These are phyloP conservation scores for Stevia rebaudiana DNA, from an alignment of 140 eudicot species.

Conservation along the genomic window DNA sequence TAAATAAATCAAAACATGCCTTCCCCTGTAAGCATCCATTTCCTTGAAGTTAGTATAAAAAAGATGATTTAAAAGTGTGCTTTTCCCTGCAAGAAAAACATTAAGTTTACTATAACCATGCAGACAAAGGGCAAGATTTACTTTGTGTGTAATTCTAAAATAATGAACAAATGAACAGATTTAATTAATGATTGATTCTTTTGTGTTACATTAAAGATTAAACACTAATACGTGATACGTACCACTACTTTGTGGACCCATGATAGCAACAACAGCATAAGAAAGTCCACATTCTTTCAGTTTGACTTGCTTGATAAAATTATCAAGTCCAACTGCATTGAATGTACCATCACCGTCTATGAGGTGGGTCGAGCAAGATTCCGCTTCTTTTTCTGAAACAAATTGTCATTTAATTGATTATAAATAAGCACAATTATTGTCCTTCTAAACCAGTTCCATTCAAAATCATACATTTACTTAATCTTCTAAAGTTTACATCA, in stretches of 20 bases:
- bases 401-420: background rate
- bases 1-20: constrained; percentile 42
- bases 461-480: background rate
- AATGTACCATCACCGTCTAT: constrained; percentile 92
- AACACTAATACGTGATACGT: constrained; percentile 26
- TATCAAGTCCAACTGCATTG: constrained; percentile 69
- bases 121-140: background rate
- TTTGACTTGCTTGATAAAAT: constrained; percentile 76
- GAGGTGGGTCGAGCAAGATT: constrained; percentile 78
- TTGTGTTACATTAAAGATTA: background rate
- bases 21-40: constrained; percentile 98
- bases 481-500: background rate
- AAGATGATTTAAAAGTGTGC: constrained; percentile 79
- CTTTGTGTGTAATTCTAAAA: background rate
- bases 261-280: constrained; percentile 96
- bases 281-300: constrained; percentile 94
- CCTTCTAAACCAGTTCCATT: background rate
- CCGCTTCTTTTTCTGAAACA: constrained; percentile 38
- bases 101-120: background rate
- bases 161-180: background rate
- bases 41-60: constrained; percentile 78
- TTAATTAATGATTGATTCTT: background rate
- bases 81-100: constrained; percentile 64
- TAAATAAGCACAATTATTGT: background rate
- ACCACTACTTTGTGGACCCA: constrained; percentile 99